Conservation (phyloP, 495 filamentous ascomycete species). For the Cenococcum geophilum region DNA sequence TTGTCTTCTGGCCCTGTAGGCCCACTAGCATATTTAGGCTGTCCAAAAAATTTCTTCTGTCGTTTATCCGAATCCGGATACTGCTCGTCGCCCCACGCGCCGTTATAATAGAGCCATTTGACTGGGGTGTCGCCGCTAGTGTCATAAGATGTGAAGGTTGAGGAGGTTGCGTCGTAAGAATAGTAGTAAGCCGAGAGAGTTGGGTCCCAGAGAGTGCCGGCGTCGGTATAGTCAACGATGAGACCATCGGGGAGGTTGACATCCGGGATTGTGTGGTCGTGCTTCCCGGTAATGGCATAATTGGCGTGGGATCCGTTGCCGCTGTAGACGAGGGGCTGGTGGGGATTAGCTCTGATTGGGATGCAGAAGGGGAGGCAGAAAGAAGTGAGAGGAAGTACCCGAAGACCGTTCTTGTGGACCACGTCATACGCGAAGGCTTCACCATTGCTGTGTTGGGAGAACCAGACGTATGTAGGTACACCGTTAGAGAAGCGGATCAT, state of each 20-base stretch:
- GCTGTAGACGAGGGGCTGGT: conserved; percentile 11
- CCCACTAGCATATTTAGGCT: conserved; percentile 7
- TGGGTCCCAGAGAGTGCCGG: conserved; percentile 38
- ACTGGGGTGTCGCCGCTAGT: conserved; percentile 20
- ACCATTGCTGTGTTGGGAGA: conserved; percentile 55
- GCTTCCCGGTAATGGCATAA: conserved; percentile 35
- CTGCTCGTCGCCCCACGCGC: conserved; percentile 31
- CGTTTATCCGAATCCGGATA: conserved; percentile 29
- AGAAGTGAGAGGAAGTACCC: neutral
- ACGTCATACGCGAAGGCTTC: conserved; percentile 57
- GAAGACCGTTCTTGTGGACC: conserved; percentile 41
- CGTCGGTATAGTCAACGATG: conserved; percentile 58
- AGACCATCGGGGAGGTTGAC: conserved; percentile 54
- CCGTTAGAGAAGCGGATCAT: conserved; percentile 62
- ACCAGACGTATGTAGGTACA: conserved; percentile 54
- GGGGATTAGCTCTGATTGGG: neutral
- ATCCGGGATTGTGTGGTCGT: conserved; percentile 60
- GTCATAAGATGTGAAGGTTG: conserved; percentile 15
- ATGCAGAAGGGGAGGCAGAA: neutral
- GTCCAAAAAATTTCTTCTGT: conserved; percentile 7
- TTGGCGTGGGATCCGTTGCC: conserved; percentile 33
- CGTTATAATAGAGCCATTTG: conserved; percentile 28
- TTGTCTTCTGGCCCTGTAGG: conserved; percentile 18
- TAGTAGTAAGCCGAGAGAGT: conserved; percentile 28
- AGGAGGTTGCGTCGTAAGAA: neutral